Evolutionary conservation across 2,329 filamentous ascomycete species (phyloP).

Genomic region (Xylariaceae sp.): DNA sequence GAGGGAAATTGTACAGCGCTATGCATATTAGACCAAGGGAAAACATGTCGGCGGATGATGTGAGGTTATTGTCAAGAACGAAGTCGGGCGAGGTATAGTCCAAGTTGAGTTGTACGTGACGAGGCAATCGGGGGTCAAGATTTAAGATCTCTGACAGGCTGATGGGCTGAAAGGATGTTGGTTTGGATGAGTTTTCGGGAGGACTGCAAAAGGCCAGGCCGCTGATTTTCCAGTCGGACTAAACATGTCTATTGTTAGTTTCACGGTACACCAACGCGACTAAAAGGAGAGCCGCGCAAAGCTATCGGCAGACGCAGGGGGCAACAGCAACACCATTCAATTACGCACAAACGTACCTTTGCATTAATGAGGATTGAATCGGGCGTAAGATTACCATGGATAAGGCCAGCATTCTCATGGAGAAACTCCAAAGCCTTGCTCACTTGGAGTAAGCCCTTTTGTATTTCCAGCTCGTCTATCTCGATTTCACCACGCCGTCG

Average conservation of each 20-base stretch:
- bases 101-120: conserved; percentile 79
- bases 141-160: conserved; percentile 80
- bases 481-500: conserved; percentile 72
- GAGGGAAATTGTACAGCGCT: conserved; percentile 91
- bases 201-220: conserved; percentile 88
- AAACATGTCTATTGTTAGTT: conserved; percentile 31
- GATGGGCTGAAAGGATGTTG: conserved; percentile 74
- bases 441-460: conserved; percentile 90
- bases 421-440: conserved; percentile 93
- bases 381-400: conserved; percentile 91
- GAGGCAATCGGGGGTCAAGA: conserved; percentile 77
- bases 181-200: conserved; percentile 68
- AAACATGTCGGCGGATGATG: conserved; percentile 84
- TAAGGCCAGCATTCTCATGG: conserved; percentile 88
- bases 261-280: neutral
- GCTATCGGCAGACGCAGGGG: neutral
- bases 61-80: conserved; percentile 84
- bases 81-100: conserved; percentile 96
- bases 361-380: conserved; percentile 92
- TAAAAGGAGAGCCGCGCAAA: neutral
- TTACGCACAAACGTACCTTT: conserved; percentile 57
- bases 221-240: conserved; percentile 98
- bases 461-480: conserved; percentile 94
- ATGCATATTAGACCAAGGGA: conserved; percentile 85
- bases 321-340: neutral